Conservation (phyloP, 768 basidiomycete genomes). For the Rhizopogon rudus region DNA sequence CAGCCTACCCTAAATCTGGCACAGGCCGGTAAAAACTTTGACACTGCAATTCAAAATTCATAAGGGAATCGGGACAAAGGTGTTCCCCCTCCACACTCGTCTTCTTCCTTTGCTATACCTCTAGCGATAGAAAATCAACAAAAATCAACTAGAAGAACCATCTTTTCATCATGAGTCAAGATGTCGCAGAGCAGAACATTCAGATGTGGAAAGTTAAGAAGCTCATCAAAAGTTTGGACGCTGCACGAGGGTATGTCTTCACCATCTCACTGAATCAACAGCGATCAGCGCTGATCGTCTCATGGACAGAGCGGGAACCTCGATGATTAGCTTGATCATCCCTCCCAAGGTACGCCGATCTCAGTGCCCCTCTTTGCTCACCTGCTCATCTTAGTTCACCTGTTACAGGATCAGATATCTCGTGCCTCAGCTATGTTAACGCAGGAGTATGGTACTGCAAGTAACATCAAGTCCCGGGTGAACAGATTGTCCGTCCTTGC, state of each 20-base stretch:
- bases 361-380: background rate
- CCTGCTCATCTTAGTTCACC: constrained; percentile 2
- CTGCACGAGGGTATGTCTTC: constrained; percentile 47
- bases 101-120: constrained; percentile 20
- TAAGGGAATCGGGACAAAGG: background rate
- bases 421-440: constrained; percentile 94
- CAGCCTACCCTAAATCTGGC: constrained; percentile 4
- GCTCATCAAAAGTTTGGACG: constrained; percentile 96
- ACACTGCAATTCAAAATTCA: background rate
- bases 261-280: constrained; percentile 1
- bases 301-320: constrained; percentile 77
- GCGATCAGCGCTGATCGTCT: constrained; percentile 17
- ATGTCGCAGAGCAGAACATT: constrained; percentile 89
- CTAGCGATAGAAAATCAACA: background rate
- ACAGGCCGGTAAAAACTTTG: background rate
- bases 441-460: constrained; percentile 98
- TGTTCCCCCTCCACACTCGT: constrained; percentile 10
- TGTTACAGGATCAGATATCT: constrained; percentile 81
- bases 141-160: constrained; percentile 5
- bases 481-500: constrained; percentile 96
- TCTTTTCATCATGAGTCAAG: constrained; percentile 68
- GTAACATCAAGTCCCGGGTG: constrained; percentile 99
- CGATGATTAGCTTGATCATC: constrained; percentile 98
- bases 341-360: constrained; percentile 73
- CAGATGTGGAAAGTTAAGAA: constrained; percentile 99